Evolutionary conservation across 495 filamentous ascomycete species (phyloP).

Genomic region (Letharia columbiana): DNA sequence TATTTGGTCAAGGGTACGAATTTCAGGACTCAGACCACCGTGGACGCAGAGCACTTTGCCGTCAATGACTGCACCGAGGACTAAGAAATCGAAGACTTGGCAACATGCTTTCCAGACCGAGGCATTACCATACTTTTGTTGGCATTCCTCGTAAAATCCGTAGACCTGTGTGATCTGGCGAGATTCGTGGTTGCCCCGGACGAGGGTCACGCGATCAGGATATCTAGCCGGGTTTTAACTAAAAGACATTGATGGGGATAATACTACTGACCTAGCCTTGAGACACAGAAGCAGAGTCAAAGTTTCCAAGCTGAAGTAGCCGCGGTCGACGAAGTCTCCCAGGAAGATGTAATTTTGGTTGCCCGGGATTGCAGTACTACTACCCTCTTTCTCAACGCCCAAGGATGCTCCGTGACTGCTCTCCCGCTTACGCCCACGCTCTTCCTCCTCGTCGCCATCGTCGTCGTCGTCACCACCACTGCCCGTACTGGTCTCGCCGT

Average conservation of each 20-base stretch:
- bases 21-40: slow-evolving; percentile 92
- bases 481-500: slow-evolving; percentile 33
- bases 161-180: slow-evolving; percentile 98
- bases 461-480: slow-evolving; percentile 37
- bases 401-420: slow-evolving; percentile 33
- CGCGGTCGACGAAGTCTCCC: slow-evolving; percentile 94
- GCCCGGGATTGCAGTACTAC: slow-evolving; percentile 48
- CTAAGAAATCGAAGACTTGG: slow-evolving; percentile 97
- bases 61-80: slow-evolving; percentile 91
- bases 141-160: slow-evolving; percentile 97
- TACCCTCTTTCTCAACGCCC: slow-evolving; percentile 37
- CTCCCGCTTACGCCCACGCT: slow-evolving; percentile 37
- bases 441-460: slow-evolving; percentile 41
- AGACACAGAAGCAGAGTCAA: slow-evolving; percentile 92
- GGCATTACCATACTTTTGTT: slow-evolving; percentile 95
- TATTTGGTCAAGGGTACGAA: slow-evolving; percentile 91
- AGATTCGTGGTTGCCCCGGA: slow-evolving; percentile 96
- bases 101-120: slow-evolving; percentile 99
- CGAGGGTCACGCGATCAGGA: slow-evolving; percentile 87
- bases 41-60: slow-evolving; percentile 96
- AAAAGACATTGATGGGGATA: neutral
- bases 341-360: slow-evolving; percentile 89
- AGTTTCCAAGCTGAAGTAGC: slow-evolving; percentile 96
- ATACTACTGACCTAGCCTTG: slow-evolving; percentile 76
- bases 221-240: slow-evolving; percentile 50